These are phyloP conservation scores for Exserohilum rostratum DNA, from an alignment of 2,329 filamentous ascomycete genomes.

Conservation along the genomic window DNA sequence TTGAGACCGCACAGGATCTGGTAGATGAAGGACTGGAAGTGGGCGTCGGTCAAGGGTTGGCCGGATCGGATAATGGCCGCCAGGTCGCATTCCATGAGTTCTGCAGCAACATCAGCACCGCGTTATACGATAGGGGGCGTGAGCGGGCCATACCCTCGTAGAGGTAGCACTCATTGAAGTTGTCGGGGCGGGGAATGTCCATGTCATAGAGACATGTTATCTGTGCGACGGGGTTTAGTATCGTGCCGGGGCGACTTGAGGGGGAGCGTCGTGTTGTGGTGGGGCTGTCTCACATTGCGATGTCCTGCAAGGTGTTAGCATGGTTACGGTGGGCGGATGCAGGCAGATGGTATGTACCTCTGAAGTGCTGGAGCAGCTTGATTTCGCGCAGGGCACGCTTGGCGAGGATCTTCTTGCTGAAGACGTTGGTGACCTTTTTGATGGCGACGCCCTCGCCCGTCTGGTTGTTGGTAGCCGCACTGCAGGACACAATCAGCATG, in stretches of 20 bases:
- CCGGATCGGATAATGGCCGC: conserved; percentile 97
- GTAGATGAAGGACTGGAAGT: conserved; percentile 99
- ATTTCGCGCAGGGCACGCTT: conserved; percentile 98
- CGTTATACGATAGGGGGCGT: neutral
- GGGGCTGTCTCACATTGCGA: conserved; percentile 51
- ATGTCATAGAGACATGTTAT: conserved; percentile 99
- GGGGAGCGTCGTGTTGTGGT: conserved; percentile 56
- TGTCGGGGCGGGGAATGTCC: conserved; percentile 96
- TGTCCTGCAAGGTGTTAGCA: conserved; percentile 49
- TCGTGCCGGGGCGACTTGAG: conserved; percentile 9
- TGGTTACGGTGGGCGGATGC: conserved; percentile 2
- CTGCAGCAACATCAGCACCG: conserved; percentile 56
- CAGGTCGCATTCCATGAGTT: conserved; percentile 98
- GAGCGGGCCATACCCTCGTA: conserved; percentile 75
- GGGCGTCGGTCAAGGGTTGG: conserved; percentile 94
- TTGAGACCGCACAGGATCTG: conserved; percentile 98
- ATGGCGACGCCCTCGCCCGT: conserved; percentile 94
- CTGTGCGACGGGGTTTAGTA: conserved; percentile 59
- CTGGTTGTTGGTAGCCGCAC: conserved; percentile 89
- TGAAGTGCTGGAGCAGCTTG: conserved; percentile 97
- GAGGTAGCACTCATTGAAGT: conserved; percentile 98
- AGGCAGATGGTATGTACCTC: conserved; percentile 54
- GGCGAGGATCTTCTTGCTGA: conserved; percentile 99
- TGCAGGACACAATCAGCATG: conserved; percentile 51
- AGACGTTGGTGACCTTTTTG: conserved; percentile 99